Evolutionary conservation across 2,329 filamentous ascomycete genomes (phyloP).

Genomic region (Epichloe sibirici): DNA sequence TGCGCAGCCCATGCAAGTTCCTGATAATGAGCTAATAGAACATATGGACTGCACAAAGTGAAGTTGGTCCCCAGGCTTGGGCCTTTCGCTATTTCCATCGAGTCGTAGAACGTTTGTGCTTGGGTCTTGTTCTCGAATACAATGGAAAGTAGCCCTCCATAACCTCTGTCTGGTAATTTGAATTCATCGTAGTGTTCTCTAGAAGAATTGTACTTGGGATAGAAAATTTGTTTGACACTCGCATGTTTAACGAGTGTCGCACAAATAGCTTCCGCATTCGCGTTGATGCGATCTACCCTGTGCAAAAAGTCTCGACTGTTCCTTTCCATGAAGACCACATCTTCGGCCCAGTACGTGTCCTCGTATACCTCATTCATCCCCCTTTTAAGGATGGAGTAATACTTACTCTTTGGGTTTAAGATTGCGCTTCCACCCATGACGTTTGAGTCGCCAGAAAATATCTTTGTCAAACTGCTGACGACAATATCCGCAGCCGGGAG

Average conservation of each 20-base stretch:
- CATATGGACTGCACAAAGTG: slow-evolving; percentile 82
- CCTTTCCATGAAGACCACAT: slow-evolving; percentile 86
- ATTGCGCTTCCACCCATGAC: slow-evolving; percentile 84
- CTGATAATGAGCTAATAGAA: slow-evolving; percentile 78
- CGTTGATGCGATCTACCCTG: slow-evolving; percentile 73
- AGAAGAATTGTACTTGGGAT: slow-evolving; percentile 68
- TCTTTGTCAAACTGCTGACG: slow-evolving; percentile 89
- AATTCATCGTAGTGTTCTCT: slow-evolving; percentile 66
- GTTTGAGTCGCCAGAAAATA: slow-evolving; percentile 95
- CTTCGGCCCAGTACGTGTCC: slow-evolving; percentile 89
- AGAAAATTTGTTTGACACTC: slow-evolving; percentile 67
- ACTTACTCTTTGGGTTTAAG: slow-evolving; percentile 52
- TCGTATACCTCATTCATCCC: slow-evolving; percentile 58
- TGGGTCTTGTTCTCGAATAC: slow-evolving; percentile 61
- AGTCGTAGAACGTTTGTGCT: slow-evolving; percentile 74
- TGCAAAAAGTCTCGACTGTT: slow-evolving; percentile 87
- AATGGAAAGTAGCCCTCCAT: slow-evolving; percentile 79
- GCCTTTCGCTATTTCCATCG: slow-evolving; percentile 78
- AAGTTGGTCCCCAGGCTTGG: slow-evolving; percentile 96
- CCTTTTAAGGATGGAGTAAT: slow-evolving; percentile 58
- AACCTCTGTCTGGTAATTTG: slow-evolving; percentile 62
- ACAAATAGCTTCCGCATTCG: slow-evolving; percentile 74
- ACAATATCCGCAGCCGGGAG: slow-evolving; percentile 82
- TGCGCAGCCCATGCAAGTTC: slow-evolving; percentile 84
- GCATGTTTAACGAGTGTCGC: slow-evolving; percentile 50